Evolutionary conservation across 495 filamentous ascomycete genomes (phyloP).

Genomic region (Amphirosellinia nigrospora): DNA sequence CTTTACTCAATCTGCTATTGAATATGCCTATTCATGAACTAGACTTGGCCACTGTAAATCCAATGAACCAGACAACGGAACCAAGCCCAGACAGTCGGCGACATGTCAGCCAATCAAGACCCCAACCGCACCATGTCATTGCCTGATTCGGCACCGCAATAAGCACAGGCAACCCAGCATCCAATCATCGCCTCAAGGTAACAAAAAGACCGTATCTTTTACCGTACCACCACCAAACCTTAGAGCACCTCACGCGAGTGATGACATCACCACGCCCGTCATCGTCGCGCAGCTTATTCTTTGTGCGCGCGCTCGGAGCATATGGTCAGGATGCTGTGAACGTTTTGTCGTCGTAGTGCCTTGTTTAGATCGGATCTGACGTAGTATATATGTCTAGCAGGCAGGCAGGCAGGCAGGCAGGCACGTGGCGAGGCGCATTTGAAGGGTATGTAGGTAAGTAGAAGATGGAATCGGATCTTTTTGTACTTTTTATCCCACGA

Average conservation of each 20-base stretch:
- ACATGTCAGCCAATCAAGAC: neutral
- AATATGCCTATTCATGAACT: too few species aligned
- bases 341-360: neutral
- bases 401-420: neutral
- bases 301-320: neutral
- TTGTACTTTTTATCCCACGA: too few species aligned
- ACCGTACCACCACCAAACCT: too few species aligned
- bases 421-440: neutral
- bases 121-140: neutral
- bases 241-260: neutral
- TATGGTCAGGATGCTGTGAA: neutral
- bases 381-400: neutral
- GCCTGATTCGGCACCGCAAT: neutral
- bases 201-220: neutral
- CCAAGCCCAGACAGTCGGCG: neutral
- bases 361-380: slow-evolving; percentile 21
- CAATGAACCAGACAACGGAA: too few species aligned
- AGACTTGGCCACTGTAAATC: too few species aligned
- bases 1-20: too few species aligned
- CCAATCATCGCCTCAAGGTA: neutral
- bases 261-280: slow-evolving; percentile 19
- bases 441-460: too few species aligned
- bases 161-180: neutral
- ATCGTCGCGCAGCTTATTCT: neutral
- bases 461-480: too few species aligned